These are phyloP conservation scores for Phytophthora sansomeana DNA, from an alignment of 352 stramenopile species.

Conservation along the genomic window DNA sequence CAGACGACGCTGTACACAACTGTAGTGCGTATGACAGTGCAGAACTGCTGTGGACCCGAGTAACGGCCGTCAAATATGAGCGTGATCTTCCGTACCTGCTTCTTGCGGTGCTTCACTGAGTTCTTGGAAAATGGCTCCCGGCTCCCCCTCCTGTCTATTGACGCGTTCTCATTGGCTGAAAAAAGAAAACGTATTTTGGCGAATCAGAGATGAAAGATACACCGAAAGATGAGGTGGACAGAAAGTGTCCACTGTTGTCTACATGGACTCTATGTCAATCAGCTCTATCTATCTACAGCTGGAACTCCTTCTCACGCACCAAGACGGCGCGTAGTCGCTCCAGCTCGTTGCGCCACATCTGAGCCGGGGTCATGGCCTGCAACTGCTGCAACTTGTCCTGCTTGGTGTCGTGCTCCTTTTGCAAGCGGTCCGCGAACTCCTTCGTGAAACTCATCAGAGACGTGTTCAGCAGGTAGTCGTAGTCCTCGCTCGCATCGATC, in stretches of 20 bases:
- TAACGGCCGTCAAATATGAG: not conserved
- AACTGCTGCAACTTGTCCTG: constrained; percentile 89
- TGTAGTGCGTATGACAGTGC: not conserved
- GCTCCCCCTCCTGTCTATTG: constrained; percentile 10
- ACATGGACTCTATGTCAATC: constrained; percentile 28
- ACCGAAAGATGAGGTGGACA: constrained; percentile 8
- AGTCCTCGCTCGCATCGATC: constrained; percentile 71
- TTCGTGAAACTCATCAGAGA: constrained; percentile 98
- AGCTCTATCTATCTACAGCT: constrained; percentile 31
- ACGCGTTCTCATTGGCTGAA: constrained; percentile 39
- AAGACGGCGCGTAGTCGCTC: constrained; percentile 60
- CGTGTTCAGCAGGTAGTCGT: constrained; percentile 98
- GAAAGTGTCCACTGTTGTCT: constrained; percentile 19
- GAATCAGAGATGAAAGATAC: constrained; percentile 25
- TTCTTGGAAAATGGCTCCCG: constrained; percentile 42
- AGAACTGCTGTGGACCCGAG: not conserved
- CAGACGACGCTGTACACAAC: constrained; percentile 13
- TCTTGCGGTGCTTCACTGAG: constrained; percentile 30
- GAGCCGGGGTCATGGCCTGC: constrained; percentile 75
- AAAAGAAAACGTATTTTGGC: constrained; percentile 30
- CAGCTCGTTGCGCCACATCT: constrained; percentile 91
- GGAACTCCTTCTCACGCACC: constrained; percentile 77
- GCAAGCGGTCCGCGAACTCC: constrained; percentile 94
- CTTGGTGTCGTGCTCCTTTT: constrained; percentile 92
- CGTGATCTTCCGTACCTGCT: constrained; percentile 36